Evolutionary conservation across 2,329 filamentous ascomycete species (phyloP).

Genomic region (Tolypocladium sp.): DNA sequence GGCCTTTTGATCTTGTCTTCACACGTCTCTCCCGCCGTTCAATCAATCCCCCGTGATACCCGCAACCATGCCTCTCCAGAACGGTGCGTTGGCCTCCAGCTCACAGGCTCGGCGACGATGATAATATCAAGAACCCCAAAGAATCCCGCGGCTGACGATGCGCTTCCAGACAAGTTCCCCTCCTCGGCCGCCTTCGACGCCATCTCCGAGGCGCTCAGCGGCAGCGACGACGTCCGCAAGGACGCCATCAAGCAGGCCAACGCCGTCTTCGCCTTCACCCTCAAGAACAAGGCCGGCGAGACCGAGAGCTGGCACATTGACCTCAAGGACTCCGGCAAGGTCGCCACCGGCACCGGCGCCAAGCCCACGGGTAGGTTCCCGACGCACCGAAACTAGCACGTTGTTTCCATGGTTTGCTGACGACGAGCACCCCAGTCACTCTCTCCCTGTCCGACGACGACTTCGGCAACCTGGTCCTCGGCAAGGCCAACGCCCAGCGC

Average conservation of each 20-base stretch:
- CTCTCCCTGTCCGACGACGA: slow-evolving; percentile 75
- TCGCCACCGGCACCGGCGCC: slow-evolving; percentile 66
- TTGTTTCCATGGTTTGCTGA: background rate
- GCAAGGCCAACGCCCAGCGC: slow-evolving; percentile 89
- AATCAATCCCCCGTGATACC: background rate
- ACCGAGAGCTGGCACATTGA: slow-evolving; percentile 90
- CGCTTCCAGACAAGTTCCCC: slow-evolving; percentile 65
- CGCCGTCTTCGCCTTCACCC: slow-evolving; percentile 80
- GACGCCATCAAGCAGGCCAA: slow-evolving; percentile 83
- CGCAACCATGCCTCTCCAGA: slow-evolving; percentile 60
- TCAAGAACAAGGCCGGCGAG: slow-evolving; percentile 80
- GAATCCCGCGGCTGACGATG: background rate
- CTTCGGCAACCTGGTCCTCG: slow-evolving; percentile 72
- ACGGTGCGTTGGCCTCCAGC: slow-evolving; percentile 36
- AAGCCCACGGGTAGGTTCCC: slow-evolving; percentile 65
- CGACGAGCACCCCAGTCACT: slow-evolving; percentile 53
- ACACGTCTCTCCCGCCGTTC: background rate
- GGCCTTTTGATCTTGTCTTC: slow-evolving; percentile 1
- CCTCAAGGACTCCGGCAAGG: slow-evolving; percentile 79
- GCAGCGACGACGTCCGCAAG: slow-evolving; percentile 65
- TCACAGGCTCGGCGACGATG: background rate
- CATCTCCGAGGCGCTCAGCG: slow-evolving; percentile 64
- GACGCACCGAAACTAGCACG: slow-evolving; percentile 61
- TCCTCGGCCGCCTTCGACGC: slow-evolving; percentile 85
- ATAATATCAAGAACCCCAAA: background rate